Evolutionary conservation across 2,329 filamentous ascomycete species (phyloP), one percentile per base, ranked within the genome.

Genomic region (Colletotrichum tropicicola): DNA sequence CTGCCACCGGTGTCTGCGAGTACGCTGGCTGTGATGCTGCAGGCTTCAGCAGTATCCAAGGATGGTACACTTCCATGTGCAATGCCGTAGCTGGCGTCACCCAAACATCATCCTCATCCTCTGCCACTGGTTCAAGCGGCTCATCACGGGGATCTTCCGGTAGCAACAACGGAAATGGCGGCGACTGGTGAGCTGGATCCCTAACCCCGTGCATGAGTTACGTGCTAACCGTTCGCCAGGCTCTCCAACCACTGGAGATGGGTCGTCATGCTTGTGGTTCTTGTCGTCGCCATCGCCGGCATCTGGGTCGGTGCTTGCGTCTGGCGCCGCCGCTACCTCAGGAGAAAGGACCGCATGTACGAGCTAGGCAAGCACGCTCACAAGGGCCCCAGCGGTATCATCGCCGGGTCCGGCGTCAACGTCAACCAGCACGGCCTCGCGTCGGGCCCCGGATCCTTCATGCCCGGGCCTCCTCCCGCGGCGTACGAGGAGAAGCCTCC

Each of bases 241-340:
- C 79, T 92, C 52, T 83, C 85, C 7, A 84, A 81, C 27, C 92
- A 95, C 76, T 93, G 87, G 82, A 85, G 89, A 80, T 97, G 92
- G 92, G 87, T 97, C 47, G 84, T 95, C 67, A 93, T 96, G 85
- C 83, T 96, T 56, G 89, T 93, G 68, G 81, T 95, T 67, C 83
- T 97, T 27, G 84, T 90, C 44, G 81, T 95, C 65, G 90, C 83
- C 56, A 91, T 97, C 66, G 79, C 84, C 13, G 82, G 83, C 61
- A 86, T 93, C 71, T 91, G 90, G 83, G 78, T 91, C 39, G 83
- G 87, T 17, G 91, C 90, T 39, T 87, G 89, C 72, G 86, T 91
- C 75, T 88, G 92, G 79, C 91, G 92, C 69, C 88, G 89, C 61
- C 89, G 91, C 69, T 91, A 94, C 77, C 82, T 93, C 68, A 88